phyloP scores from a whole-genome alignment of 768 basidiomycete species.

The Rhizopogon vinicolor region DNA sequence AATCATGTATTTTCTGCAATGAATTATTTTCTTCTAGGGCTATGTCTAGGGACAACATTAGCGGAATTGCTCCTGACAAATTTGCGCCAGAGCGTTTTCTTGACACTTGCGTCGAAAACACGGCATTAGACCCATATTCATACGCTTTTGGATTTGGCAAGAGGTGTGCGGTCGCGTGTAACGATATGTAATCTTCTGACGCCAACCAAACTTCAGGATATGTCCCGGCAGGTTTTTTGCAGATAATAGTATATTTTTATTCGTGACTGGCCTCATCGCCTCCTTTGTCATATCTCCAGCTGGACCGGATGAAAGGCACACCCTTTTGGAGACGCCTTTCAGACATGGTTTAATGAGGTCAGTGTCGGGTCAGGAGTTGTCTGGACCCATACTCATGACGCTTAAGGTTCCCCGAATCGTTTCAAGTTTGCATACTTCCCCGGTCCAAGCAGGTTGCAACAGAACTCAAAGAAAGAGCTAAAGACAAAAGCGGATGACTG shows the following conservation, averaged over 20 bases:
- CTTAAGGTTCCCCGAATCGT: neutral
- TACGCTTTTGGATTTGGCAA: slow-evolving; percentile 1
- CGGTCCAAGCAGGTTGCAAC: neutral
- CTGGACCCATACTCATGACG: neutral
- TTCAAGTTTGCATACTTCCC: neutral
- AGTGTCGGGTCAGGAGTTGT: neutral
- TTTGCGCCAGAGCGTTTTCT: slow-evolving; percentile 1
- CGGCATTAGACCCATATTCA: slow-evolving; percentile 2
- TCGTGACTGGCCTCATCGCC: neutral
- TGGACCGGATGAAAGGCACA: neutral
- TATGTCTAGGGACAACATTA: neutral
- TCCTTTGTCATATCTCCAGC: neutral
- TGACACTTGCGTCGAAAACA: neutral
- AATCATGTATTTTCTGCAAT: neutral
- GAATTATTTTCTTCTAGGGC: neutral
- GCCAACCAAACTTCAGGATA: neutral
- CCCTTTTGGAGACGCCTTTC: neutral
- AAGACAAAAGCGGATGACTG: neutral
- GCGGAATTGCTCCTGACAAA: neutral
- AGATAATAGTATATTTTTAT: neutral
- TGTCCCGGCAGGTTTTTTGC: neutral
- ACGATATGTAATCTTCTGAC: neutral
- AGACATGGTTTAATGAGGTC: neutral
- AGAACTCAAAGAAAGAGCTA: neutral
- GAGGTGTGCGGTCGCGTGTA: neutral